These are phyloP conservation scores for Hyaloscypha bicolor DNA, from an alignment of 495 filamentous ascomycete species.

Conservation along the genomic window DNA sequence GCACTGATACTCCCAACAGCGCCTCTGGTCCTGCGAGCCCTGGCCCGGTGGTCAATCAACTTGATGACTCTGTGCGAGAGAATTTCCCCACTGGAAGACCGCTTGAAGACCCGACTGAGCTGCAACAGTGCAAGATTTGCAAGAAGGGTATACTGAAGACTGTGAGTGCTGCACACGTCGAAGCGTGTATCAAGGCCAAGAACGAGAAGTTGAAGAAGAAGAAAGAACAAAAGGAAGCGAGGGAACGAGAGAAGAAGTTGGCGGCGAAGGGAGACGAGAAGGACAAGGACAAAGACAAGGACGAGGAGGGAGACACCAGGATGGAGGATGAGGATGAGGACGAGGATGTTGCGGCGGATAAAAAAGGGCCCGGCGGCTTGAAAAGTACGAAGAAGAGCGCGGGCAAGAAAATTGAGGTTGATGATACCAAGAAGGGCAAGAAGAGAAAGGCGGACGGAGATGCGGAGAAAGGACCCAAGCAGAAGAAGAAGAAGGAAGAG, in stretches of 20 bases:
- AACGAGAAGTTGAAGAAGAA: slow-evolving; percentile 74
- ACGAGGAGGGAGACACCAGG: slow-evolving; percentile 59
- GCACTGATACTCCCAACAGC: slow-evolving; percentile 37
- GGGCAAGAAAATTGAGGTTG: slow-evolving; percentile 64
- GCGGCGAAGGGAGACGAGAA: slow-evolving; percentile 59
- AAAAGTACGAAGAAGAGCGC: slow-evolving; percentile 76
- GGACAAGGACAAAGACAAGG: slow-evolving; percentile 46
- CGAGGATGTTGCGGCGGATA: slow-evolving; percentile 51
- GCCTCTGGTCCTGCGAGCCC: slow-evolving; percentile 43
- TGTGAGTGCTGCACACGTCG: slow-evolving; percentile 65
- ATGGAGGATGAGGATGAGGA: slow-evolving; percentile 83
- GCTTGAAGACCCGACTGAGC: slow-evolving; percentile 65
- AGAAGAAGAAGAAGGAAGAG: slow-evolving; percentile 96
- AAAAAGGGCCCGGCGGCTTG: slow-evolving; percentile 40
- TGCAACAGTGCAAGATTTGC: slow-evolving; percentile 80
- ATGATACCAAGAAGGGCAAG: slow-evolving; percentile 75
- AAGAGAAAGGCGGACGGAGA: slow-evolving; percentile 85
- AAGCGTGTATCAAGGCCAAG: slow-evolving; percentile 72
- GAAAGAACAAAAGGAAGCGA: slow-evolving; percentile 70
- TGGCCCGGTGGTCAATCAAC: slow-evolving; percentile 66
- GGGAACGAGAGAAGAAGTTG: slow-evolving; percentile 55
- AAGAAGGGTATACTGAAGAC: slow-evolving; percentile 70
- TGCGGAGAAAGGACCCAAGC: slow-evolving; percentile 70
- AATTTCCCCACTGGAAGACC: slow-evolving; percentile 76
- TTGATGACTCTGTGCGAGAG: slow-evolving; percentile 67